Evolutionary conservation across 805 yeast genomes (phyloP).

Genomic region (Cyberlindnera mycetangii): DNA sequence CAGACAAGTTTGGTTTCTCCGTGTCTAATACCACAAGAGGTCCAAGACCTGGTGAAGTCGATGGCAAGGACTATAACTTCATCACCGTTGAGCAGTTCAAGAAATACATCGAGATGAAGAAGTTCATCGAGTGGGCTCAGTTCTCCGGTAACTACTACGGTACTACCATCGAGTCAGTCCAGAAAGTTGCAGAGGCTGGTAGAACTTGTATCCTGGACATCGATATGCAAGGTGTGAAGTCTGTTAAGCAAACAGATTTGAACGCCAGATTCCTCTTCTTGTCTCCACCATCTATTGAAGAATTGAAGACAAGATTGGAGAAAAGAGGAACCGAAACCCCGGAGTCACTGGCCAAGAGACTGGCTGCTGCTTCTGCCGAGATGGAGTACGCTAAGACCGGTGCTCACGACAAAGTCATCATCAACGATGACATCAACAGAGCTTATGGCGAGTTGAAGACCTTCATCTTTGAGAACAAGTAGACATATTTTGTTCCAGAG

Average conservation of each 20-base stretch:
- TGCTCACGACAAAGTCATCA: constrained; percentile 85
- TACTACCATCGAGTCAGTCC: constrained; percentile 82
- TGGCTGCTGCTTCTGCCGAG: constrained; percentile 84
- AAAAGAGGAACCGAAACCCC: constrained; percentile 95
- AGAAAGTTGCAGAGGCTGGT: constrained; percentile 52
- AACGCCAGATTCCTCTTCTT: constrained; percentile 84
- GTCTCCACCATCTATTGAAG: constrained; percentile 90
- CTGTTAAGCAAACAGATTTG: constrained; percentile 78
- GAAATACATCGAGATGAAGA: constrained; percentile 63
- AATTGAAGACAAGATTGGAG: constrained; percentile 66
- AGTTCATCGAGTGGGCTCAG: constrained; percentile 96
- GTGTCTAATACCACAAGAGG: constrained; percentile 89
- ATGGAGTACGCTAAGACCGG: constrained; percentile 86
- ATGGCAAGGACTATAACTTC: constrained; percentile 90
- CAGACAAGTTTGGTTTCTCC: constrained; percentile 88
- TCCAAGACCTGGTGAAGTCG: constrained; percentile 88
- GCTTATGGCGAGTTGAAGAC: constrained; percentile 81
- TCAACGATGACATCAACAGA: constrained; percentile 87
- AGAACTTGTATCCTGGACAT: constrained; percentile 89
- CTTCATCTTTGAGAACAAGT: constrained; percentile 50
- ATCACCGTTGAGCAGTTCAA: constrained; percentile 77
- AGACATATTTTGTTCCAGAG: neutral
- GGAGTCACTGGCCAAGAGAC: constrained; percentile 80
- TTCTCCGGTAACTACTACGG: constrained; percentile 98
- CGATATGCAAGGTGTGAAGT: constrained; percentile 98